Base-by-base conservation (phyloP, 805 yeast species). In the Alloascoidea africana region DNA sequence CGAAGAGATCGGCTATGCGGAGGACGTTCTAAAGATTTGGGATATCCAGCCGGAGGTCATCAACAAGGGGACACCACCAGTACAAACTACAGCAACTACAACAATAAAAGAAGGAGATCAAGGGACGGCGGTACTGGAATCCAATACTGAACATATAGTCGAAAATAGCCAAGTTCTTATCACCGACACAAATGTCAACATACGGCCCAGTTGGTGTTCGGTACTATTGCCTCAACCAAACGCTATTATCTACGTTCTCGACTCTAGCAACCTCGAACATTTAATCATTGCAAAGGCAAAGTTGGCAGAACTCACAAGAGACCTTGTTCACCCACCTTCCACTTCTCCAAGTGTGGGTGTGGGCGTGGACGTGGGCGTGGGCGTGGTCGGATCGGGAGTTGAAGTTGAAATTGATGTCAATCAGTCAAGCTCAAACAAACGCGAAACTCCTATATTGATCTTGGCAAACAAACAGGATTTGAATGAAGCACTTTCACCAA, bases 401-500 rank as follows among this genome's bases (percentile, higher is more conserved):
- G n/a, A n/a, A n/a, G n/a, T n/a, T n/a, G n/a, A n/a, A n/a, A n/a
- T n/a, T n/a, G n/a, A n/a, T n/a, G n/a, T n/a, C n/a, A n/a, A n/a
- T n/a, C n/a, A n/a, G n/a, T n/a, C n/a, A n/a, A n/a, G n/a, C n/a
- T n/a, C n/a, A n/a, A n/a, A n/a, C n/a, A n/a, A n/a, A n/a, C n/a
- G n/a, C n/a, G n/a, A n/a, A n/a, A n/a, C n/a, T n/a, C n/a, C n/a
- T n/a, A 8, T 23, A 8, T 23, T 23, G n/a, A 23, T 23, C 8
- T 23, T 23, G 8, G 30, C 30, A 8, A 23, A 23, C n/a, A 23
- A 23, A 23, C 30, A 23, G n/a, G 30, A 23, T 23, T n/a, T 23
- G n/a, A 23, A 23, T 23, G 30, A 23, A n/a, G 30, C 30, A 23
- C n/a, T 23, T 23, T 23, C 30, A 23, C 30, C 30, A 8, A 23